A percentile compares a stretch with the other conserved stretches of the same genome.
Evolutionary conservation across 2,329 filamentous ascomycete genomes (phyloP).

Genomic region (Colletotrichum aenigma): DNA sequence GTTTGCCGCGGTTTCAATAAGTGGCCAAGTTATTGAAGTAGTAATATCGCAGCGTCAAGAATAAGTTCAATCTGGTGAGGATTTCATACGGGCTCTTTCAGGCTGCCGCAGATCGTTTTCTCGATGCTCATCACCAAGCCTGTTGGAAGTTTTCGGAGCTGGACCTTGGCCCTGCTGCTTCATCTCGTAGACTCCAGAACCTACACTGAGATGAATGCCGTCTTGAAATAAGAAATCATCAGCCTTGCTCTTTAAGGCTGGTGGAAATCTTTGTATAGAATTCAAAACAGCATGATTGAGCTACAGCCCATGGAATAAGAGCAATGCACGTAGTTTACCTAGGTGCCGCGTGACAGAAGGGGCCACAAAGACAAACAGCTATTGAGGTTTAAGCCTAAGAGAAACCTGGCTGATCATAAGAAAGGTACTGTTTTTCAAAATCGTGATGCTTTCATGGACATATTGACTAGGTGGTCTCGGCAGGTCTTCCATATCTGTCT

Average conservation of each 20-base stretch:
- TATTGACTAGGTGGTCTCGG: rapidly evolving
- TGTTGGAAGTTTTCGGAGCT: not conserved
- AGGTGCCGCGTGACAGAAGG: not conserved
- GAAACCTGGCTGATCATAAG: not conserved
- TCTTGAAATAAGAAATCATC: rapidly evolving
- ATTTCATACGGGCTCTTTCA: not conserved
- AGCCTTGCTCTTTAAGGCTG: not conserved
- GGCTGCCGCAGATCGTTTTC: not conserved
- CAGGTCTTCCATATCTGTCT: not conserved
- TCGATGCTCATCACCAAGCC: not conserved
- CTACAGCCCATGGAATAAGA: not conserved
- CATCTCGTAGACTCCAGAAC: not conserved
- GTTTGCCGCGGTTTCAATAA: not conserved
- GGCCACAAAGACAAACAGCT: no score
- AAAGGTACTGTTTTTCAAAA: not conserved
- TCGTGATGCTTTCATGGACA: not conserved
- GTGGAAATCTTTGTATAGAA: no score
- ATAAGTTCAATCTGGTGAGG: not conserved
- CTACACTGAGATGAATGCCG: not conserved
- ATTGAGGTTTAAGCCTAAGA: not conserved
- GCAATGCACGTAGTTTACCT: not conserved
- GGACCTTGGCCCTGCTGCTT: not conserved
- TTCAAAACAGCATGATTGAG: not conserved
- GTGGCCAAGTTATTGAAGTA: not conserved
- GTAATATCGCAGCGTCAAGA: not conserved